Percentiles rank a stretch among this genome's conserved stretches.
Evolutionary conservation across 371 early-diverging fungal genomes (phyloP).

Genomic region (Lichtheimia corymbifera): DNA sequence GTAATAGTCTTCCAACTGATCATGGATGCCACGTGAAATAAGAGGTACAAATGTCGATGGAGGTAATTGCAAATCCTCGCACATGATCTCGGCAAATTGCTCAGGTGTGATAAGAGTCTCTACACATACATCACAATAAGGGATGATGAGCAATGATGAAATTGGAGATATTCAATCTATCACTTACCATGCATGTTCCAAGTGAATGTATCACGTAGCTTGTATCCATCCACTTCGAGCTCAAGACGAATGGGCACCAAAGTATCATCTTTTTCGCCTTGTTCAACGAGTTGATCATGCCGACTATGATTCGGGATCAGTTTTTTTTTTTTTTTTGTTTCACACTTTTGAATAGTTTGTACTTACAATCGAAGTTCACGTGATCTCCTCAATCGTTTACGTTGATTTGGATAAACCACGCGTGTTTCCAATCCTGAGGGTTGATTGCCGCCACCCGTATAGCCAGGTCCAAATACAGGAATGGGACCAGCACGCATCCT

Average conservation of each 20-base stretch:
- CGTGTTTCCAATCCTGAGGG: slow-evolving; percentile 17
- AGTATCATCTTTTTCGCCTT: slow-evolving; percentile 62
- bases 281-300: slow-evolving; percentile 58
- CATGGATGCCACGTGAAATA: slow-evolving; percentile 66
- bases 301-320: slow-evolving; percentile 16
- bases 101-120: slow-evolving; percentile 56
- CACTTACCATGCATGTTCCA: slow-evolving; percentile 87
- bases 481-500: slow-evolving; percentile 29
- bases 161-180: neutral
- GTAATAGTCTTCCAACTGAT: slow-evolving; percentile 77
- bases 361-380: slow-evolving; percentile 39
- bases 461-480: slow-evolving; percentile 41
- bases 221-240: slow-evolving; percentile 84
- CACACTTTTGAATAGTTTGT: too few relatives aligned
- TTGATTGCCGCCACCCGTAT: slow-evolving; percentile 38
- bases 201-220: slow-evolving; percentile 84
- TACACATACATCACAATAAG: neutral
- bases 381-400: slow-evolving; percentile 30
- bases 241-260: slow-evolving; percentile 90
- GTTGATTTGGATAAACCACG: slow-evolving; percentile 38
- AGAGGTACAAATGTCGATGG: slow-evolving; percentile 53
- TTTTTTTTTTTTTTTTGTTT: too few relatives aligned
- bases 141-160: neutral
- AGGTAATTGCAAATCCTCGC: slow-evolving; percentile 79
- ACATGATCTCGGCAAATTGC: slow-evolving; percentile 80